Percentiles rank a stretch among this genome's conserved stretches.
These are phyloP conservation scores for Mrakia frigida DNA, from an alignment of 768 basidiomycete species.

Conservation along the genomic window DNA sequence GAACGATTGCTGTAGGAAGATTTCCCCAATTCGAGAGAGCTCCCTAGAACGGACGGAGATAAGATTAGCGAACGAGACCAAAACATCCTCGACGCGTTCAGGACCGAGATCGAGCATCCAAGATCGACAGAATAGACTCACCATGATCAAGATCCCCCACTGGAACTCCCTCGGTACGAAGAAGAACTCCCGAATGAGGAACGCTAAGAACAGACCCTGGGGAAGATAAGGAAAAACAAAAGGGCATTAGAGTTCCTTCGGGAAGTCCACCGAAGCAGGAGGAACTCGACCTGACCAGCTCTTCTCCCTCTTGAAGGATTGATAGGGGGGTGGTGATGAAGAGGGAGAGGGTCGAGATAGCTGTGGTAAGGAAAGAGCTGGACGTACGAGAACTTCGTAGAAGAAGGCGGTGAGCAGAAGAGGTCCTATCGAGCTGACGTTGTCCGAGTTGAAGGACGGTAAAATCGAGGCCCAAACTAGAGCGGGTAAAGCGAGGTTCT, in stretches of 20 bases:
- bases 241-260: no score
- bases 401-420: not conserved
- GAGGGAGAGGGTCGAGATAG: no score
- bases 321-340: no score
- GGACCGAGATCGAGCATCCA: no score
- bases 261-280: no score
- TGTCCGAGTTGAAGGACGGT: not conserved
- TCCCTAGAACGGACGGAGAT: not conserved
- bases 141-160: constrained; percentile 1
- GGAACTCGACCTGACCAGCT: no score
- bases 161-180: not conserved
- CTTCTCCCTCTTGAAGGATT: no score
- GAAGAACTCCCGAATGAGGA: not conserved
- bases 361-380: not conserved
- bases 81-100: not conserved
- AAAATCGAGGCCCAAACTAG: not conserved
- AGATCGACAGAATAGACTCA: not conserved
- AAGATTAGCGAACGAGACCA: not conserved
- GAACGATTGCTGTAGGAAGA: constrained; percentile 41
- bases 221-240: not conserved
- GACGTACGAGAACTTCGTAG: not conserved
- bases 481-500: not conserved
- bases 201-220: not conserved
- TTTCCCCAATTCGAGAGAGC: constrained; percentile 4
- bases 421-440: not conserved